Percentiles rank a stretch among this genome's conserved stretches.
phyloP scores from a whole-genome alignment of 2,329 filamentous ascomycete species.

The Meredithiella fracta region DNA sequence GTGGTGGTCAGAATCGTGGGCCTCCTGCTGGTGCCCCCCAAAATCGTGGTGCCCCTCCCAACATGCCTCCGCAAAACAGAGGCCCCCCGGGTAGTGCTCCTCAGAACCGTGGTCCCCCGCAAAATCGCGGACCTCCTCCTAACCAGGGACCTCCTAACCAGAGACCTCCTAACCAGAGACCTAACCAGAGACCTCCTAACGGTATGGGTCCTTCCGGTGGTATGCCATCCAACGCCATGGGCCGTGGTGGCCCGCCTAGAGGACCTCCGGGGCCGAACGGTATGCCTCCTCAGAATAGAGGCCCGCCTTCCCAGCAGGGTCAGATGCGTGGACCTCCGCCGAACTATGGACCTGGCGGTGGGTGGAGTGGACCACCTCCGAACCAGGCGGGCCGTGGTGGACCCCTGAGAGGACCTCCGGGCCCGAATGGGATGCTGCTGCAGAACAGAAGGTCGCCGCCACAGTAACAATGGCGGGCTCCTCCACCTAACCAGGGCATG shows the following conservation, averaged over 20 bases:
- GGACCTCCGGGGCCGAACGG: constrained; percentile 4
- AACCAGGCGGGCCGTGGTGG: constrained; percentile 7
- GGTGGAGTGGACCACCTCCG: constrained; percentile 5
- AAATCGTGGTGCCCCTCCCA: constrained; percentile 1
- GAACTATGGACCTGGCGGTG: constrained; percentile 8
- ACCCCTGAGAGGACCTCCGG: background rate
- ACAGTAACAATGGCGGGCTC: constrained; percentile 12
- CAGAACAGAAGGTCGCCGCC: background rate
- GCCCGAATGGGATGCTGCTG: no score
- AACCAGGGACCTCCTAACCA: background rate
- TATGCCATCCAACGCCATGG: background rate
- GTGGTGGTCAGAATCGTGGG: background rate
- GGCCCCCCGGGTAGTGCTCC: constrained; percentile 2
- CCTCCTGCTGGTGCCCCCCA: background rate
- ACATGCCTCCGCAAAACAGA: constrained; percentile 1
- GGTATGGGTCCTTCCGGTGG: constrained; percentile 5
- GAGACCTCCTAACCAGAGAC: background rate
- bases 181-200: background rate
- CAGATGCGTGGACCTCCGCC: constrained; percentile 7
- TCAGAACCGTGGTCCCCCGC: constrained; percentile 4
- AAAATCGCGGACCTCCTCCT: background rate
- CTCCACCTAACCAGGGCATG: constrained; percentile 6
- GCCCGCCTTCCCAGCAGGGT: constrained; percentile 4
- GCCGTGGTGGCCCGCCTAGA: background rate
- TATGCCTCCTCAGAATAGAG: constrained; percentile 11